Base-by-base conservation (phyloP, 2,329 filamentous ascomycete species). In the Epichloe hybrida region DNA sequence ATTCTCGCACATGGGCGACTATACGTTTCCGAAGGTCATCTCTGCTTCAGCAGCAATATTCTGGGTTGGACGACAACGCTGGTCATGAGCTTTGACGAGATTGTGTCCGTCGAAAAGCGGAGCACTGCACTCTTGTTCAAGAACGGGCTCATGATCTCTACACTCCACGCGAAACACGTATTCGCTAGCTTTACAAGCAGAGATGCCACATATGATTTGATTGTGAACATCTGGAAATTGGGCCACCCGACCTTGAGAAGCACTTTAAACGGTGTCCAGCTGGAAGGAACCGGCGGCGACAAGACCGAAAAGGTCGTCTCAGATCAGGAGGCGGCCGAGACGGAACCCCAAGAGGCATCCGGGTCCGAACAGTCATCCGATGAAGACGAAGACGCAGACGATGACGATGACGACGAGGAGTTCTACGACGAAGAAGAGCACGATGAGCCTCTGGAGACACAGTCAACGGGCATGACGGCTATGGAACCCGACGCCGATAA, bases 41-140 rank as follows among this genome's bases (percentile, higher is more conserved):
- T 98, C 45, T 98, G 93, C 72, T 98, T 98, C 69, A 96, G 90
- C 61, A 97, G 93, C 72, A 98, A 98, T 64, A 98, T 98, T 57
- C 79, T 98, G 45, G 93, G 93, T 50, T 98, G 93, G 93, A 86
- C 94, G 21, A 98, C 93, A 0, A 98, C 93, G 1, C 73, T 98
- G 41, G 91, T 98, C 49, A 95, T 98, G 72, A 94, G 89, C 66
- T 98, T 98, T 64, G 93, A 98, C 62, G 93, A 98, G 66, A 88
- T 98, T 52, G 88, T 97, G 20, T 89, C 91, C 1, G 86, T 98
- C 7, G 93, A 98, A 69, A 97, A 97, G 71, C 86, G 95, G 66
- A 96, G 83, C 64, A 98, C 93, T 0, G 93, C 93, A 0, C 76
- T 98, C 53, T 75, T 98, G 2, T 97, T 98, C 69, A 95, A 94